Evolutionary conservation across 768 basidiomycete species (phyloP), one percentile per base, ranked within the genome.

Genomic region (Rhizopogon rudus): DNA sequence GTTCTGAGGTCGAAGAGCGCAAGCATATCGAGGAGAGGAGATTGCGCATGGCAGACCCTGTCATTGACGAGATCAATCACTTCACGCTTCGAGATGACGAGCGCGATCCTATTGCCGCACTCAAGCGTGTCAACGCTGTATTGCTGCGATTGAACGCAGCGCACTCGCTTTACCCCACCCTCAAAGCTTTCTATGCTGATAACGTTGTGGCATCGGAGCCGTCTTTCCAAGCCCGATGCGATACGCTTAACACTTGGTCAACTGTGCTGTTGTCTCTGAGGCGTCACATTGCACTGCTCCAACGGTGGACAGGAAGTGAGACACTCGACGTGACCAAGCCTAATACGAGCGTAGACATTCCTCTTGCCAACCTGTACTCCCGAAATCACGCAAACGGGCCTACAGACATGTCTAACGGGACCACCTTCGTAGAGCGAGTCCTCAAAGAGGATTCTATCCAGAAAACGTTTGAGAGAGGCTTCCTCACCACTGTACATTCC

Each of bases 401-500:
- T 41, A 63, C 72, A 43, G 84, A 84, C 56, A 73, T 77, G 44
- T 68, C 83, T 5, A 87, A 87, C 61, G 84, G 86, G 20, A 85
- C 86, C 17, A 91, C 90, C 37, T 99, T 98, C 68, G 88, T 98
- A 35, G 97, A 98, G 68, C 84, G 93, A 29, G 75, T 98, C 25
- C 79, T 97, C 55, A 98, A 98, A 68, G 96, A 98, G 70, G 96
- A 98, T 64, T 88, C 88, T n/a, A 86, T 98, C 64, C 91, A 95
- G 70, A 81, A 88, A 57, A 93, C 91, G 8, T 98, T 99, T 68
- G 93, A 95, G 70, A 93, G 89, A 62, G 88, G 89, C 13, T 91
- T 89, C 60, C 78, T 93, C 62, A 85, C 84, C 40, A 93, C 91
- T n/a, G 83, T 96, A 6, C 88, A 93, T 68, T 76, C 84, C 13